These are phyloP conservation scores for Fomitopsis serialis DNA, from an alignment of 768 basidiomycete species.

Conservation along the genomic window DNA sequence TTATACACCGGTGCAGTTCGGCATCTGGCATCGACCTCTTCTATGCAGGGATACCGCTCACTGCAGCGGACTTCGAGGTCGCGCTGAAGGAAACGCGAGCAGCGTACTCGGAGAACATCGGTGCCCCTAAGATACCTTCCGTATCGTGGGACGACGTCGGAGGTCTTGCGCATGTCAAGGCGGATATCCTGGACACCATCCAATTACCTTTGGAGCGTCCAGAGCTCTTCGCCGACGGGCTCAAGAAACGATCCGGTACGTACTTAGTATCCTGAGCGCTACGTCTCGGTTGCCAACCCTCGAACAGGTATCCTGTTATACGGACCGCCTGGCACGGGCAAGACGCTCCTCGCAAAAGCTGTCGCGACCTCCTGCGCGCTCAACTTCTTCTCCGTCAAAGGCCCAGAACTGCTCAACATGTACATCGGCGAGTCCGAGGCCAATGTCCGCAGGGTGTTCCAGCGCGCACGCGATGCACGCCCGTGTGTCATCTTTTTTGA, in stretches of 20 bases:
- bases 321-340: conserved; percentile 94
- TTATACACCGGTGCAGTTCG: neutral
- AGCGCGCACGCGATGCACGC: conserved; percentile 83
- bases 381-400: conserved; percentile 97
- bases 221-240: conserved; percentile 81
- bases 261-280: neutral
- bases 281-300: neutral
- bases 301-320: conserved; percentile 81
- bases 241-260: conserved; percentile 93
- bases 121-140: conserved; percentile 93
- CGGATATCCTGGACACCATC: conserved; percentile 93
- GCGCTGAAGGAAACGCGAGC: conserved; percentile 70
- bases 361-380: conserved; percentile 93
- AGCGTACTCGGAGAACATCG: conserved; percentile 87
- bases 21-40: conserved; percentile 19
- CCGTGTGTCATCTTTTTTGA: conserved; percentile 98
- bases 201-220: conserved; percentile 89
- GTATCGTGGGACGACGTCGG: conserved; percentile 98
- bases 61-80: conserved; percentile 59
- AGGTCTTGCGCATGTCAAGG: conserved; percentile 80
- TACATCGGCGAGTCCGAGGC: conserved; percentile 98
- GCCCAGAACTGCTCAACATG: conserved; percentile 95
- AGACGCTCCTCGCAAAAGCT: conserved; percentile 92
- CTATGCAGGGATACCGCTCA: conserved; percentile 39
- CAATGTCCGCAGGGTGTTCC: conserved; percentile 91